Evolutionary conservation across 352 stramenopile genomes (phyloP).

Genomic region (Plasmopara halstedii): DNA sequence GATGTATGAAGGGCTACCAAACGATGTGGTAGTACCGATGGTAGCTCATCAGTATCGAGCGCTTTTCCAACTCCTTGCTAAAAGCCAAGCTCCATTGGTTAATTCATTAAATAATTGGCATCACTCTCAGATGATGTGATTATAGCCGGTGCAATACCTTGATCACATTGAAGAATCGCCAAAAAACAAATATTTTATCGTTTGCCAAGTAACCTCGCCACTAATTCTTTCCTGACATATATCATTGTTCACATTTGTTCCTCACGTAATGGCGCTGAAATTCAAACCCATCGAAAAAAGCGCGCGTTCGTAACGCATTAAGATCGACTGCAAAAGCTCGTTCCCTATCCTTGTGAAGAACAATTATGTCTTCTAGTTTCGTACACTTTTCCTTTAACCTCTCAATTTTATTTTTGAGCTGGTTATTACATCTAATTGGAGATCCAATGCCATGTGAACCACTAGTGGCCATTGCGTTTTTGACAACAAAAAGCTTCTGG

Average conservation of each 20-base stretch:
- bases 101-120: no score
- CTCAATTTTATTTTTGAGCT: slow-evolving; percentile 14
- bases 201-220: no score
- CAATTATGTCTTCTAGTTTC: slow-evolving; percentile 14
- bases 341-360: slow-evolving; percentile 19
- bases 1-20: no score
- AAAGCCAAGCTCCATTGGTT: no score
- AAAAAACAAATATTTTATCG: no score
- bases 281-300: neutral
- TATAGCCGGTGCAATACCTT: no score
- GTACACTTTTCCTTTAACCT: slow-evolving; percentile 10
- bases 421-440: neutral
- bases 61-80: no score
- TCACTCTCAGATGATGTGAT: no score
- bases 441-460: neutral
- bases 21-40: no score
- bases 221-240: neutral
- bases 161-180: no score
- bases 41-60: no score
- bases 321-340: slow-evolving; percentile 12
- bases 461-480: neutral
- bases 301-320: neutral
- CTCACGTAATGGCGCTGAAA: slow-evolving; percentile 15
- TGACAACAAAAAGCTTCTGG: slow-evolving; percentile 3
- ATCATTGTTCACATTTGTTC: neutral